Percentiles rank a stretch among this genome's conserved stretches.
Conservation (phyloP, 371 early-diverging fungal species). For the Thermomucor indicae-seudaticae region DNA sequence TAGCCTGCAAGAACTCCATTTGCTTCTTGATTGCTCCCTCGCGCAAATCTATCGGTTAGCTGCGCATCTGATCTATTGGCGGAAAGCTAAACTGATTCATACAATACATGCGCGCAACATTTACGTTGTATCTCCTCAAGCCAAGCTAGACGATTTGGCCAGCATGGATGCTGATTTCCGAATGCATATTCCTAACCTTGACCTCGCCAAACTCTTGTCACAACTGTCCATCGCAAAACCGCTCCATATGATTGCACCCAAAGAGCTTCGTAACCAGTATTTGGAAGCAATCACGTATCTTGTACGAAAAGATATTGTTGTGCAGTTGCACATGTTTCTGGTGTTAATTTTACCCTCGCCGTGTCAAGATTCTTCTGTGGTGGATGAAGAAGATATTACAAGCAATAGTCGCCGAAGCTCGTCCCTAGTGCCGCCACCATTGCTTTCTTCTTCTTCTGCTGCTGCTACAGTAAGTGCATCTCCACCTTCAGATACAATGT, state of each 20-base stretch:
- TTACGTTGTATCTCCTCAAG: conserved; percentile 75
- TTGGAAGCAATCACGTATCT: conserved; percentile 79
- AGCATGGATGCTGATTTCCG: conserved; percentile 58
- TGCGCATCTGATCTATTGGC: conserved; percentile 90
- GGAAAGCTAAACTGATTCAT: conserved; percentile 83
- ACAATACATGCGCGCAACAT: conserved; percentile 74
- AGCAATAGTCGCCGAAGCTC: too few relatives aligned
- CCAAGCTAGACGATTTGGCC: conserved; percentile 50
- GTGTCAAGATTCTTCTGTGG: too few relatives aligned
- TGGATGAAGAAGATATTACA: too few relatives aligned
- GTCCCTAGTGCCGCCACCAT: too few relatives aligned
- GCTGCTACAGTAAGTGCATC: conserved; percentile 4
- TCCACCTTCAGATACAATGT: conserved; percentile 1
- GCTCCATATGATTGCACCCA: conserved; percentile 59
- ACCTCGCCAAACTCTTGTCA: conserved; percentile 69
- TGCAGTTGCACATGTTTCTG: conserved; percentile 84
- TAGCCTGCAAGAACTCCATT: conserved; percentile 78
- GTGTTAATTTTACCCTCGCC: conserved; percentile 52
- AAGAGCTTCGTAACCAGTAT: conserved; percentile 66
- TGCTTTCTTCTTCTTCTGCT: too few relatives aligned
- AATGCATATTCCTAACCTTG: conserved; percentile 58
- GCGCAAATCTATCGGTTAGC: conserved; percentile 86
- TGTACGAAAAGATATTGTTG: conserved; percentile 71
- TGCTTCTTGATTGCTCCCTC: conserved; percentile 81
- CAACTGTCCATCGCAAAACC: conserved; percentile 73